Evolutionary conservation across 2,329 filamentous ascomycete species (phyloP), one percentile per base, ranked within the genome.

Genomic region (Raffaelea ambrosiae): DNA sequence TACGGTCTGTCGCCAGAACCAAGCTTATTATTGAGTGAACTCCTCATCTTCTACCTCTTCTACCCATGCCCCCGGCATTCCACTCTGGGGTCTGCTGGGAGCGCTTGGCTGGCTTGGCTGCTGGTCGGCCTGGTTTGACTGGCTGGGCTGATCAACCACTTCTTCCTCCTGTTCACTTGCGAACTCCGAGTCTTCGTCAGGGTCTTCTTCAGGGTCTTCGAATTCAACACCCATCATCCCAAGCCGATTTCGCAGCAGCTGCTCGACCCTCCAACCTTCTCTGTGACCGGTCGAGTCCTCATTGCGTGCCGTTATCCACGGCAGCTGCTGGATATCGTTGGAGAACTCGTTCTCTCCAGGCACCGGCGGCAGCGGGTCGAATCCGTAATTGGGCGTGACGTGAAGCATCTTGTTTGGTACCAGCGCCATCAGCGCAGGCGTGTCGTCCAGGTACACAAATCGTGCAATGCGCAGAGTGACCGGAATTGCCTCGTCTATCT

Each of bases 311-410:
- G 60, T 54, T 7, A 56, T 39, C 72, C 72, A 77, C 0, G 72
- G 73, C 36, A 67, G 57, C 46, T 56, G 58, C 49, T 72, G 69
- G 23, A 63, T 63, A 10, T 65, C 57, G 50, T 66, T 61, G 0
- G 69, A 71, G 53, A 79, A 77, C 10, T 74, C 61, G 52, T 81
- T 80, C 9, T 73, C 66, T 16, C 67, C 65, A 35, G 77, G 66
- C 0, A 74, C 64, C 2, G 89, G 90, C 19, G 89, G 88, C 14
- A 95, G 68, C 2, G 88, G 88, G 59, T 95, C 90, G 20, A 88
- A 93, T 18, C 87, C 79, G 53, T 85, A 81, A 56, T 80, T 89
- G 3, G 83, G 81, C 42, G 81, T 71, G 31, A 73, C 69, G 18
- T 76, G 71, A 11, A 88, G 80, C 56, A 88, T 75, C 9, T 69